These are phyloP conservation scores for Ogataea philodendri DNA, from an alignment of 805 yeast species.

Conservation along the genomic window DNA sequence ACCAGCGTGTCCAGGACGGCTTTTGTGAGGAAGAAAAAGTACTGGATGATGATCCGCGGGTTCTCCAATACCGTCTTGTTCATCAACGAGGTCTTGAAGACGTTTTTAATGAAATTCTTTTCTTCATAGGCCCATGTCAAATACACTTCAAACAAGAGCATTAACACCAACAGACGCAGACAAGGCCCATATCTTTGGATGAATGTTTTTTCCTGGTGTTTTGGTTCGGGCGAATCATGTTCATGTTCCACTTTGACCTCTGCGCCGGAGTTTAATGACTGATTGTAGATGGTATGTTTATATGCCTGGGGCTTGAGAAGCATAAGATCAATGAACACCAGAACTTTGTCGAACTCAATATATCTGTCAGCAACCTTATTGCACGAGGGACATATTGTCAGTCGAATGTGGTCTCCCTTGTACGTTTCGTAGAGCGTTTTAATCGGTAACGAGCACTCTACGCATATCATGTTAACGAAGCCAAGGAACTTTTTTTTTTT, in stretches of 20 bases:
- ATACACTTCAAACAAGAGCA: conserved; percentile 83
- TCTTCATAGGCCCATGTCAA: conserved; percentile 91
- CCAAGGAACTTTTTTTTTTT: conserved; percentile 1
- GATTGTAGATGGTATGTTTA: conserved; percentile 81
- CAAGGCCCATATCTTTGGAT: conserved; percentile 17
- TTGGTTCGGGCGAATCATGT: too few species aligned
- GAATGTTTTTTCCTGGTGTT: conserved; percentile 3
- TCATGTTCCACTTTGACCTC: conserved; percentile 29
- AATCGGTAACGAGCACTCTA: conserved; percentile 75
- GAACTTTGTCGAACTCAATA: conserved; percentile 83
- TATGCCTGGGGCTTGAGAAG: conserved; percentile 85
- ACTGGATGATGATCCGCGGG: conserved; percentile 48
- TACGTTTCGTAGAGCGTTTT: conserved; percentile 66
- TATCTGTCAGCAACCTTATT: conserved; percentile 80
- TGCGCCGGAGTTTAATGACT: conserved; percentile 31
- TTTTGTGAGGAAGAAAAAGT: conserved; percentile 51
- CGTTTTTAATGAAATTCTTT: conserved; percentile 38
- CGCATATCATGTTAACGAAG: conserved; percentile 73
- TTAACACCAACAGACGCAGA: conserved; percentile 55
- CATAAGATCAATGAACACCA: conserved; percentile 78
- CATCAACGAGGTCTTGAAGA: conserved; percentile 25
- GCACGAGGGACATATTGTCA: conserved; percentile 75
- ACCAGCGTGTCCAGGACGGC: conserved; percentile 39
- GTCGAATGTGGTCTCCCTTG: conserved; percentile 73
- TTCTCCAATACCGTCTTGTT: conserved; percentile 31